Base-by-base conservation (phyloP, 768 basidiomycete species). In the Hygrophoropsis aurantiaca region DNA sequence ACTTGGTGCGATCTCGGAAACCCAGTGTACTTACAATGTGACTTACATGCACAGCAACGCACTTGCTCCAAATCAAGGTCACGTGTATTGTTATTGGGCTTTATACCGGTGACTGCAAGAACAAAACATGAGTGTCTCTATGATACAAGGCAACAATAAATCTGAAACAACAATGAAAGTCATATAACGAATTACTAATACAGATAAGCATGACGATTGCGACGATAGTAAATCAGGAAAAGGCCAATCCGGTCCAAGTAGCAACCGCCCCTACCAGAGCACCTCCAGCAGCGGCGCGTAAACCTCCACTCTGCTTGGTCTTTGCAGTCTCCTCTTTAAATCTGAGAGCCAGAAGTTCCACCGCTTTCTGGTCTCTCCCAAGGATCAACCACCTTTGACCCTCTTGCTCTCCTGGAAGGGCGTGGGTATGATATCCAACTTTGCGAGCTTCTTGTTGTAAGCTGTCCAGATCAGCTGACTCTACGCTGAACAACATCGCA, bases 211-310 rank as follows among this genome's bases (percentile, higher is more conserved):
- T 30, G 7, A 6, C 7, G 27, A 30, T 30, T 13, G 27, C 27
- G 13, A 30, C 27, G 13, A 13, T 13, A 13, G 27, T 24, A 18
- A 36, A 34, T 75, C 51, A 79, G 54, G 62, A 75, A 71, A 69
- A 68, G 25, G 82, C 82, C 43, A 84, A 70, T 13, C 80, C 79
- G 16, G 78, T 78, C 70, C 74, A 82, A 40, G 80, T 72, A 34
- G 80, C 80, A 6, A 81, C 78, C 33, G 78, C 82, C 33, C 82
- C 82, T 16, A 83, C 73, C 15, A 83, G 69, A n/a, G 74, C 79
- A 38, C 77, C 80, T 15, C 79, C 75, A 50, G 81, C 81, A 41
- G 72, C 76, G 37, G 73, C 74, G 39, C 65, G 71, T 62, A 65
- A 50, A 77, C 65, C 51, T 7, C 47, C 47, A 40, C 20, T 52